A percentile compares a stretch with the other conserved stretches of the same genome.
Conservation (phyloP, 148 eudicot genomes). For the Silene uniflora region DNA sequence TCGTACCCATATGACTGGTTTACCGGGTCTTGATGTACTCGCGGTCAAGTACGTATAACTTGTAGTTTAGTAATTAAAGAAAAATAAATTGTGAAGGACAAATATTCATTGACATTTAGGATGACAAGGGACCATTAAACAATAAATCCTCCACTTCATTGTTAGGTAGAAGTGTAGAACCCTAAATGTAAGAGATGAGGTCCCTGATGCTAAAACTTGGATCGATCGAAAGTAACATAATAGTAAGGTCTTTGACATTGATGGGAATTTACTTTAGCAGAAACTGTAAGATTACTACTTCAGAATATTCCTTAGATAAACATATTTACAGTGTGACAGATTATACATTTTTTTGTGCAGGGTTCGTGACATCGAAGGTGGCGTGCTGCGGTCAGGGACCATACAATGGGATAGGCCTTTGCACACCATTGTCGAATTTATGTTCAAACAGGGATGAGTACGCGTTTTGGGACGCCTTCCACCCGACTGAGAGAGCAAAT, state of each 20-base stretch:
- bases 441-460: constrained; percentile 38
- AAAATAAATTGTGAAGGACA: not conserved
- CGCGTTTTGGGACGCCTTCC: constrained; percentile 48
- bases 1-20: no score
- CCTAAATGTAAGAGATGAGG: constrained; percentile 7
- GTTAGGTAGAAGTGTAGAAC: constrained; percentile 18
- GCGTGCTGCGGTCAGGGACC: constrained; percentile 53
- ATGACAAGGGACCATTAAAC: constrained; percentile 12
- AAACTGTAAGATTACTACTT: not conserved
- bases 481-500: constrained; percentile 41
- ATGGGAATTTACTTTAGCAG: not conserved
- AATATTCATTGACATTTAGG: not conserved
- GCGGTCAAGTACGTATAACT: not conserved
- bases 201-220: not conserved
- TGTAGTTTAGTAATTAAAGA: not conserved
- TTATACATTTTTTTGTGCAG: constrained; percentile 5
- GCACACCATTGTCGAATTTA: constrained; percentile 33
- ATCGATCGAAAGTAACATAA: constrained; percentile 5
- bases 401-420: constrained; percentile 39
- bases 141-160: not conserved
- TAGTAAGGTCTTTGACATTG: not conserved
- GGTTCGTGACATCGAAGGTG: constrained; percentile 40
- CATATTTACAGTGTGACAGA: not conserved
- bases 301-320: not conserved
- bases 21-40: not conserved